phyloP scores from a whole-genome alignment of 176 grass and related monocot genomes.

The Elymus sibiricus region DNA sequence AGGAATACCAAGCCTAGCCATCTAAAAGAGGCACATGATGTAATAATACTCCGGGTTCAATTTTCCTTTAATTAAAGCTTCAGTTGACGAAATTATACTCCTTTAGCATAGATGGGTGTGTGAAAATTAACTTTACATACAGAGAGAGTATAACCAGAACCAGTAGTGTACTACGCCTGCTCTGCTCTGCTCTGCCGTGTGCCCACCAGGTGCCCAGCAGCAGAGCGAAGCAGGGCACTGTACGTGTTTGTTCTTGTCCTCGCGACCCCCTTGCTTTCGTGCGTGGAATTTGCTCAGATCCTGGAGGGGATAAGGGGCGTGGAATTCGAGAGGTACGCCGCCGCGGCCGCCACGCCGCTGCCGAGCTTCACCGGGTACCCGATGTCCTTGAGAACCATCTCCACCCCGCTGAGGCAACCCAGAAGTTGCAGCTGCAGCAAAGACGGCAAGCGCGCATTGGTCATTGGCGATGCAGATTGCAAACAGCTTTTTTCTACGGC shows the following conservation, averaged over 20 bases:
- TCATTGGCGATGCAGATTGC: background rate
- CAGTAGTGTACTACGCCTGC: background rate
- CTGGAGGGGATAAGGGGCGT: slow-evolving; percentile 82
- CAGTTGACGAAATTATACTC: slow-evolving; percentile 21
- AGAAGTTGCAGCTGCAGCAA: slow-evolving; percentile 82
- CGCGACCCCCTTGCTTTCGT: no score
- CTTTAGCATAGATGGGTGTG: slow-evolving; percentile 5
- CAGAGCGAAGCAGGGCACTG: background rate
- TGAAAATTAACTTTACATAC: slow-evolving; percentile 54
- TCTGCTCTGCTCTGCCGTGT: background rate
- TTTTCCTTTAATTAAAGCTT: background rate
- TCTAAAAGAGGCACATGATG: background rate
- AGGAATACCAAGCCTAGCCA: background rate
- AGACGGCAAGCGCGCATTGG: background rate
- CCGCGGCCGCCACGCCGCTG: slow-evolving; percentile 80
- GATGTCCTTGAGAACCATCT: slow-evolving; percentile 94
- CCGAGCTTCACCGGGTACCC: slow-evolving; percentile 94
- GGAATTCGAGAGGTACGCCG: slow-evolving; percentile 72
- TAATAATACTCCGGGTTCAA: background rate
- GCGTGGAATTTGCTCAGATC: slow-evolving; percentile 43
- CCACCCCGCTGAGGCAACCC: slow-evolving; percentile 80
- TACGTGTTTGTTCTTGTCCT: background rate
- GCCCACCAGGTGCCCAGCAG: slow-evolving; percentile 15
- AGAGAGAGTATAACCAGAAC: slow-evolving; percentile 8
- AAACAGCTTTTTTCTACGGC: background rate